These are phyloP conservation scores for Capniomyces stellatus DNA, from an alignment of 371 early-diverging fungal species.

Conservation along the genomic window DNA sequence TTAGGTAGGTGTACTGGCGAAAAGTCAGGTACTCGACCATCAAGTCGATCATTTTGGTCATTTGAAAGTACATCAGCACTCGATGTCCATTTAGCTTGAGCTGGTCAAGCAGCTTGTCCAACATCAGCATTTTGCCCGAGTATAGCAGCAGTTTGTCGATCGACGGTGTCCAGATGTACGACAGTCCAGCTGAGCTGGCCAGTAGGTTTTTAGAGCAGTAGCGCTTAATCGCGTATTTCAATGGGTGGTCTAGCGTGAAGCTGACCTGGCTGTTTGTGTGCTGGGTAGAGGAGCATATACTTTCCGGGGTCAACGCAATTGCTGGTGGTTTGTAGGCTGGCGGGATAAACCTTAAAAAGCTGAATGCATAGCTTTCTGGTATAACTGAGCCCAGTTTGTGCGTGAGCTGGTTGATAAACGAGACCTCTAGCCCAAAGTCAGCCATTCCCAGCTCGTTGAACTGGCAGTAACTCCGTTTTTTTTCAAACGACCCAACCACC, in stretches of 20 bases:
- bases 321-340: constrained; percentile 31
- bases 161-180: constrained; percentile 33
- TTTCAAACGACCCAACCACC: too few relatives aligned
- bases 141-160: constrained; percentile 71
- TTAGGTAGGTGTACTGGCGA: constrained; percentile 74
- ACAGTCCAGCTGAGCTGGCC: constrained; percentile 11
- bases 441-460: too few relatives aligned
- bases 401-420: constrained; percentile 14
- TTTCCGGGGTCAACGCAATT: constrained; percentile 44
- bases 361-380: constrained; percentile 8
- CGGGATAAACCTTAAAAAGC: constrained; percentile 2
- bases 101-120: constrained; percentile 73
- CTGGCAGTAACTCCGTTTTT: too few relatives aligned
- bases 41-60: constrained; percentile 96
- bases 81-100: constrained; percentile 87
- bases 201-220: background rate
- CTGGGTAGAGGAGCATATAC: constrained; percentile 41
- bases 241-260: constrained; percentile 29
- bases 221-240: constrained; percentile 9
- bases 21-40: constrained; percentile 87
- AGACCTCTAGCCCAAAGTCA: too few relatives aligned
- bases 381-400: constrained; percentile 11
- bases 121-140: constrained; percentile 83
- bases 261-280: constrained; percentile 35
- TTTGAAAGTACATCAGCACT: constrained; percentile 95